Conservation (phyloP, 345 rosid species). For the Psidium friedrichsthalianum region DNA sequence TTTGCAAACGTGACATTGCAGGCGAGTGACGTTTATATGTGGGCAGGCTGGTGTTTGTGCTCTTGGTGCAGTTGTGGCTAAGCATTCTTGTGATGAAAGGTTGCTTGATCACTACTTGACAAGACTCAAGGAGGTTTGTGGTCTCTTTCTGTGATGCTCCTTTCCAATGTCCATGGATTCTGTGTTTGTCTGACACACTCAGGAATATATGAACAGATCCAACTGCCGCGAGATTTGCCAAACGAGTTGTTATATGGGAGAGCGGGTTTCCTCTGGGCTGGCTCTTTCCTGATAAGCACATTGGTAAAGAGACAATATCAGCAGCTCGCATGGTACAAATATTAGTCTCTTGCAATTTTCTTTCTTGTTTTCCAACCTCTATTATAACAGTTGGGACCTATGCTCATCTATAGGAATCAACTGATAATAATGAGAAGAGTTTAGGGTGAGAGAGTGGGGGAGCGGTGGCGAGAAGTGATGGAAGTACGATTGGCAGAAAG, state of each 20-base stretch:
- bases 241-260: conserved; percentile 53
- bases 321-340: conserved; percentile 18
- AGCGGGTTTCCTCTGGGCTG: conserved; percentile 61
- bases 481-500: conserved; percentile 27
- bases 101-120: conserved; percentile 28
- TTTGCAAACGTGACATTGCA: conserved; percentile 1
- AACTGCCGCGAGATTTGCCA: conserved; percentile 34
- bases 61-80: conserved; percentile 59
- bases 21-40: conserved; percentile 52
- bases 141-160: neutral
- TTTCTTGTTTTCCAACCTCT: neutral
- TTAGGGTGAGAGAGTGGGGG: conserved; percentile 38
- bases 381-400: neutral
- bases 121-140: conserved; percentile 35
- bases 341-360: neutral
- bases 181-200: neutral
- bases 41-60: conserved; percentile 71
- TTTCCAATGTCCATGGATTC: neutral
- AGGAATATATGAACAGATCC: conserved; percentile 27
- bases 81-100: conserved; percentile 39
- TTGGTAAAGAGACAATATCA: conserved; percentile 41
- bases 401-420: neutral
- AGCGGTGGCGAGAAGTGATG: conserved; percentile 40
- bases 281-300: conserved; percentile 52
- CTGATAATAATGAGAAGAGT: neutral